Evolutionary conservation across 2,329 filamentous ascomycete species (phyloP), one percentile per base, ranked within the genome.

Genomic region (Fusarium sp.): DNA sequence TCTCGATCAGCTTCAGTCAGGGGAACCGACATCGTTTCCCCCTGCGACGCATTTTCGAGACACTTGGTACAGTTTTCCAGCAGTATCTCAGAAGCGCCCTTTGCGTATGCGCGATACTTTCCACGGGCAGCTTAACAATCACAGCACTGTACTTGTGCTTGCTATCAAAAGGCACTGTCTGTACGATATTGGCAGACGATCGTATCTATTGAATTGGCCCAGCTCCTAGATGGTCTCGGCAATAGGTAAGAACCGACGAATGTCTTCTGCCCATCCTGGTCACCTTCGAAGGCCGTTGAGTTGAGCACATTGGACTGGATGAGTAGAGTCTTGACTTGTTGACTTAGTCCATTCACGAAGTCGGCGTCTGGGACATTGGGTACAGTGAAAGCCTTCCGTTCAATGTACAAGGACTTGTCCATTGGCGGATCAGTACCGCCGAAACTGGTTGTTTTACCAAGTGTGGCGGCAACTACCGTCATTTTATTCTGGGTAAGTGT

Each of bases 401-500:
- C 56, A 25, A 76, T 72, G 37, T 65, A 69, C 44, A 77, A 25
- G n/a, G 62, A 60, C 52, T 77, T 75, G 35, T 76, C 71, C 71
- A 76, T 68, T 15, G 75, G 69, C 18, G 44, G 65, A n/a, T 69
- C 63, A 21, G 67, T 76, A 16, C 76, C 71, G 9, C 76, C 73
- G n/a, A 78, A 86, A 62, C 78, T 81, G 30, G 76, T 77, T 32
- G 79, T 50, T 56, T 76, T 81, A 18, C 91, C 91, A 42, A 93
- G 81, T 5, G 91, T 90, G 37, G 91, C 91, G 46, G 92, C 90
- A 52, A 94, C 92, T 8, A 94, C 91, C 0, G 90, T 92, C 91
- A 93, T 93, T 80, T 91, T 91, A 77, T 93, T 93, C 65, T 93
- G 91, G 0, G 82, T 83, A 5, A 83, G 71, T 25, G 81, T 83